A percentile compares a stretch with the other conserved stretches of the same genome.
Evolutionary conservation across 495 filamentous ascomycete species (phyloP).

Genomic region (Penicillium macrosclerotiorum): DNA sequence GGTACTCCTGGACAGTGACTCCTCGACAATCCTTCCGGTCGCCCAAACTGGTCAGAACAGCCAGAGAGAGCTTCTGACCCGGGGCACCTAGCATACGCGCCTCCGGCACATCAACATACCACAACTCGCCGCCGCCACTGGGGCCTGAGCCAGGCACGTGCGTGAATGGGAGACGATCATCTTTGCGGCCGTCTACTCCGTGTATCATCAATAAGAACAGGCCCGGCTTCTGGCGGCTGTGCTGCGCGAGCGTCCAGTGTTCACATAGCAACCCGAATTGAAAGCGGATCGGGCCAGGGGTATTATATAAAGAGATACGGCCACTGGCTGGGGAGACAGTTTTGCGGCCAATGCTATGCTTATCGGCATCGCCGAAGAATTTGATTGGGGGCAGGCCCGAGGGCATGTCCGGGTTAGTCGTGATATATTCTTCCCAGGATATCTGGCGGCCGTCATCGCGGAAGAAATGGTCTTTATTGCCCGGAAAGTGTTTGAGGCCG

Average conservation of each 20-base stretch:
- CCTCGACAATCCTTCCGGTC: slow-evolving; percentile 66
- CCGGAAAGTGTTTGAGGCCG: slow-evolving; percentile 74
- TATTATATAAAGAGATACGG: slow-evolving; percentile 52
- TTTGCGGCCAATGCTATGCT: slow-evolving; percentile 62
- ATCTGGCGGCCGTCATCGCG: slow-evolving; percentile 56
- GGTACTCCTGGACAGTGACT: slow-evolving; percentile 64
- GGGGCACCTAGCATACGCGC: slow-evolving; percentile 62
- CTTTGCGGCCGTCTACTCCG: slow-evolving; percentile 62
- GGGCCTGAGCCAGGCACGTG: slow-evolving; percentile 38
- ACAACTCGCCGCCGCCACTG: slow-evolving; percentile 64
- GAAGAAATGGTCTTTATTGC: slow-evolving; percentile 64
- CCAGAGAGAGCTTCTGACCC: slow-evolving; percentile 64
- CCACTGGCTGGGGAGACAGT: slow-evolving; percentile 60
- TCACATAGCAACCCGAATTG: slow-evolving; percentile 71
- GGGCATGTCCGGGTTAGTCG: slow-evolving; percentile 47
- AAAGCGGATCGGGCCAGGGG: slow-evolving; percentile 61
- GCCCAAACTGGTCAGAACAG: slow-evolving; percentile 58
- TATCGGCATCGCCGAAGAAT: slow-evolving; percentile 50
- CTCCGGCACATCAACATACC: slow-evolving; percentile 69
- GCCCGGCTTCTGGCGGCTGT: slow-evolving; percentile 61
- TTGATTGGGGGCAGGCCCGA: slow-evolving; percentile 43
- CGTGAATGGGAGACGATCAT: slow-evolving; percentile 62
- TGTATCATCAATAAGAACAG: slow-evolving; percentile 64
- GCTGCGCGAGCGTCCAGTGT: slow-evolving; percentile 70
- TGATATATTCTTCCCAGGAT: slow-evolving; percentile 78